A percentile compares a stretch with the other conserved stretches of the same genome.
phyloP scores from a whole-genome alignment of 1,284 basidiomycete species.

The Rhodotorula sp. region DNA sequence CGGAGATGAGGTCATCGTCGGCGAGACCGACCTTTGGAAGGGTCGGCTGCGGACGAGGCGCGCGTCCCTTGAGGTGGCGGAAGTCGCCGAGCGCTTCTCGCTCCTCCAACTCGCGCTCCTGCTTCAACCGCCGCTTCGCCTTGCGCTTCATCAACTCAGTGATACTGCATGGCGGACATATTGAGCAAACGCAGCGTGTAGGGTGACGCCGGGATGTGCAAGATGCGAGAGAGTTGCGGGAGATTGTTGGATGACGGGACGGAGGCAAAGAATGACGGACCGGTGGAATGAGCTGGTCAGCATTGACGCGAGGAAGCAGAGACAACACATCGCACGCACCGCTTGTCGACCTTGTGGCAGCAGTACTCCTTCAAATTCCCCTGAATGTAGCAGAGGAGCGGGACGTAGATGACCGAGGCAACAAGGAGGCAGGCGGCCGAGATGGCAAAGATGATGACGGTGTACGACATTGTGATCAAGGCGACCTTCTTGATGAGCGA shows the following conservation, averaged over 20 bases:
- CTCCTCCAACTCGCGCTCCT: conserved; percentile 77
- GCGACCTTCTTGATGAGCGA: conserved; percentile 41
- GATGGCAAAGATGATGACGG: conserved; percentile 79
- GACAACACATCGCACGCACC: conserved; percentile 50
- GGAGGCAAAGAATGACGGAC: too few relatives aligned
- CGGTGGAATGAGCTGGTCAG: too few relatives aligned
- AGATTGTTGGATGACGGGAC: not conserved
- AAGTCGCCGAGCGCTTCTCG: conserved; percentile 87
- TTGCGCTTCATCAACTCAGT: conserved; percentile 87
- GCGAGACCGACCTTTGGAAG: conserved; percentile 86
- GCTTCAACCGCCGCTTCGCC: conserved; percentile 78
- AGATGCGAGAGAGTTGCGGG: not conserved
- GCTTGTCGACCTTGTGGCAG: conserved; percentile 98
- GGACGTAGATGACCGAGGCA: conserved; percentile 85
- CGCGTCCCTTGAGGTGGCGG: conserved; percentile 80
- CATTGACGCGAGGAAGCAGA: too few relatives aligned
- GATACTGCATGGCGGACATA: too few relatives aligned
- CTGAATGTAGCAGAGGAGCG: conserved; percentile 88
- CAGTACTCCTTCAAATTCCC: conserved; percentile 74
- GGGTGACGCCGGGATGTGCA: not conserved
- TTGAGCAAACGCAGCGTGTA: too few relatives aligned
- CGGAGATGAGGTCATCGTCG: conserved; percentile 61
- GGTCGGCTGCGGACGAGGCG: conserved; percentile 90
- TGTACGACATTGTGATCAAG: conserved; percentile 83
- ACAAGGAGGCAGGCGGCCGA: conserved; percentile 76